Evolutionary conservation across 345 rosid genomes (phyloP).

Genomic region (Combretum micranthum): DNA sequence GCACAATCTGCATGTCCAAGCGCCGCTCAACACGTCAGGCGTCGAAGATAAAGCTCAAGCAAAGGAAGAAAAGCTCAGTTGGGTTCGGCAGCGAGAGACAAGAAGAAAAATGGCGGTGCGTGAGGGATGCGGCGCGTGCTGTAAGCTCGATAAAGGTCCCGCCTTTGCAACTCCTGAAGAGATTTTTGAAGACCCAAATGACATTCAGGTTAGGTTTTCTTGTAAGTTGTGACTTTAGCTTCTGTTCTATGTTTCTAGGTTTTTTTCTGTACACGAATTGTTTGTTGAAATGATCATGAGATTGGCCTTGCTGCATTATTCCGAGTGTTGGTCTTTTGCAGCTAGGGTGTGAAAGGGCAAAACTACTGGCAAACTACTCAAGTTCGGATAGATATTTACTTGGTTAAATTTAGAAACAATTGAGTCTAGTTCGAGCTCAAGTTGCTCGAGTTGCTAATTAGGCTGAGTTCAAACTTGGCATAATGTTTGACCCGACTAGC

Average conservation of each 20-base stretch:
- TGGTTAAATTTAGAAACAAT: too few species aligned
- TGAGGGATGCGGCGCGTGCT: constrained; percentile 77
- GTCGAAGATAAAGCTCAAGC: constrained; percentile 10
- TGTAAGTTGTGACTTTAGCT: too few species aligned
- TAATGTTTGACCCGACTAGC: too few species aligned
- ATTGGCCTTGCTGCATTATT: background rate
- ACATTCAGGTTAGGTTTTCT: constrained; percentile 36
- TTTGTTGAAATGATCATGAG: constrained; percentile 27
- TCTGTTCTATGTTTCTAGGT: background rate
- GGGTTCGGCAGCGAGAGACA: constrained; percentile 36
- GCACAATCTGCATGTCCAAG: constrained; percentile 14
- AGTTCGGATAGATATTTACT: too few species aligned
- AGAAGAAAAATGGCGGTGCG: constrained; percentile 63
- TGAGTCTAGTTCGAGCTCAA: too few species aligned
- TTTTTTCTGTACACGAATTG: constrained; percentile 19
- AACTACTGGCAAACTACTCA: too few species aligned
- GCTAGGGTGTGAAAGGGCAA: too few species aligned
- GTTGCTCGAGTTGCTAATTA: too few species aligned
- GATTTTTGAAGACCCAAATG: constrained; percentile 51
- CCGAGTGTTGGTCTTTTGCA: too few species aligned
- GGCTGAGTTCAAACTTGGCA: too few species aligned
- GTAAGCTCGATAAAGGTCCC: constrained; percentile 81
- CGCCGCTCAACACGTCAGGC: constrained; percentile 15
- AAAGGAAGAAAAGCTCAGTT: constrained; percentile 1
- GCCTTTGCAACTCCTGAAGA: constrained; percentile 72